Percentiles rank a stretch among this genome's conserved stretches.
Conservation (phyloP, 1,284 basidiomycete genomes). For the Rhizopogon hawkerae region DNA sequence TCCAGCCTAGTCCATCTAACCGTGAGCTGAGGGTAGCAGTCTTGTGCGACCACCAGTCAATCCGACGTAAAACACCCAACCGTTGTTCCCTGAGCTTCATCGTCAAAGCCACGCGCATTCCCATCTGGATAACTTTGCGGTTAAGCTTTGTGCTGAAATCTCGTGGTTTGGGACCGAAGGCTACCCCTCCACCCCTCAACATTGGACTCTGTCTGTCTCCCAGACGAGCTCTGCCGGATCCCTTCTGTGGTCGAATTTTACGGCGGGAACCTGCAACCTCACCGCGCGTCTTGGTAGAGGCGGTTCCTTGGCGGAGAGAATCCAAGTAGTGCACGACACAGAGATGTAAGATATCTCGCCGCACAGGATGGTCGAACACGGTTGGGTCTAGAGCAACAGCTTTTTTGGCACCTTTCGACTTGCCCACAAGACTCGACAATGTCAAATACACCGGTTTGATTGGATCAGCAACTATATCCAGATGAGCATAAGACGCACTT, state of each 20-base stretch:
- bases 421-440: conserved; percentile 50
- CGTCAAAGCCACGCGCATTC: conserved; percentile 85
- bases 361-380: conserved; percentile 82
- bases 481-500: conserved; percentile 10
- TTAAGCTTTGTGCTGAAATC: conserved; percentile 88
- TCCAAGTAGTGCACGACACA: conserved; percentile 89
- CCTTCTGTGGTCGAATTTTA: conserved; percentile 92
- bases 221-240: conserved; percentile 81
- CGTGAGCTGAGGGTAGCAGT: conserved; percentile 53
- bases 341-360: conserved; percentile 88
- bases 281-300: conserved; percentile 83
- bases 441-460: conserved; percentile 48
- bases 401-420: conserved; percentile 34
- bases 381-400: conserved; percentile 72
- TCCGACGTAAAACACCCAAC: conserved; percentile 66
- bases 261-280: conserved; percentile 84
- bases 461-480: conserved; percentile 32
- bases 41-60: conserved; percentile 66
- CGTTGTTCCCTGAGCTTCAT: conserved; percentile 69
- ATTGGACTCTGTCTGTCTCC: conserved; percentile 87
- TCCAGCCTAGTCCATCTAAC: conserved; percentile 54
- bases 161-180: conserved; percentile 83
- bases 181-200: conserved; percentile 86
- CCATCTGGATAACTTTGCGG: conserved; percentile 85
- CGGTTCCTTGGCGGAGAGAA: conserved; percentile 82